Conservation (phyloP, 495 filamentous ascomycete species). For the Neurospora sp. region DNA sequence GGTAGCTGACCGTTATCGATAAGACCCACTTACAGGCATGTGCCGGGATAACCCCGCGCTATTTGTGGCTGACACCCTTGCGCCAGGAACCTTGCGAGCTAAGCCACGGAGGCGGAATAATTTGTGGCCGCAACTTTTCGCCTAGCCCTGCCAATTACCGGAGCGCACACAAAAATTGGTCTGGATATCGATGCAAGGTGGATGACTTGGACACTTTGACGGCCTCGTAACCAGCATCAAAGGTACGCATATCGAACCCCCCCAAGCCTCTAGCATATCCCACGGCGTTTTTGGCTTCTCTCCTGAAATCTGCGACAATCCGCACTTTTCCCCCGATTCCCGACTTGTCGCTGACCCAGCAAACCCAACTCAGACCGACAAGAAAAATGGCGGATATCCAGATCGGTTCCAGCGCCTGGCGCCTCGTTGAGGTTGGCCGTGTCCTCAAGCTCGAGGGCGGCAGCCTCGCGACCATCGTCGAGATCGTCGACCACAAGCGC, state of each 20-base stretch:
- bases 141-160: constrained; percentile 28
- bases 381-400: constrained; percentile 27
- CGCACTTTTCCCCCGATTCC: constrained; percentile 7
- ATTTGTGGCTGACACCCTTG: not conserved
- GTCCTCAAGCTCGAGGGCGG: constrained; percentile 69
- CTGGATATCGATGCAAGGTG: constrained; percentile 25
- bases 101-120: constrained; percentile 20
- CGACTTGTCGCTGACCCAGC: constrained; percentile 18
- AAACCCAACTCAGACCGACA: constrained; percentile 13
- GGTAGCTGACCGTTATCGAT: not conserved
- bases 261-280: constrained; percentile 4
- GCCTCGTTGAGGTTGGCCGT: constrained; percentile 93
- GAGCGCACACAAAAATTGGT: constrained; percentile 26
- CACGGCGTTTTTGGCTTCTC: constrained; percentile 5
- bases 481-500: constrained; percentile 99
- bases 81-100: not conserved
- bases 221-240: constrained; percentile 24
- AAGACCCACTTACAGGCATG: not conserved
- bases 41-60: not conserved
- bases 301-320: constrained; percentile 4
- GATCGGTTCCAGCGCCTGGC: constrained; percentile 46
- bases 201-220: constrained; percentile 28
- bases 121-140: constrained; percentile 24
- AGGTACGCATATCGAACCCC: constrained; percentile 21
- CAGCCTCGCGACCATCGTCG: constrained; percentile 85